Conservation (phyloP, 306 rosid species). For the Canavalia ensiformis region DNA sequence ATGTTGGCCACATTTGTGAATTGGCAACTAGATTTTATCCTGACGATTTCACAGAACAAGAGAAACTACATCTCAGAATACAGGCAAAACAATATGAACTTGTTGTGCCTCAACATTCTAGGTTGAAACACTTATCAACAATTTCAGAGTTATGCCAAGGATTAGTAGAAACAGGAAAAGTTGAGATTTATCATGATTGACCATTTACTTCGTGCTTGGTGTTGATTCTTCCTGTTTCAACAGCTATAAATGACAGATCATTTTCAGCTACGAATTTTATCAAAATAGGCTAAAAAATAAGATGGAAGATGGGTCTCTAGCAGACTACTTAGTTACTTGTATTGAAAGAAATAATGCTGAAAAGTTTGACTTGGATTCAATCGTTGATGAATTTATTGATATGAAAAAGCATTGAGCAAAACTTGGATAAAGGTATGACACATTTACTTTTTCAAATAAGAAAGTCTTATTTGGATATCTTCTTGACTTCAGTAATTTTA, state of each 20-base stretch:
- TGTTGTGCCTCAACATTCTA: background rate
- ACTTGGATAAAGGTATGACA: background rate
- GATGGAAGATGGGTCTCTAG: background rate
- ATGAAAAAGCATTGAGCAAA: background rate
- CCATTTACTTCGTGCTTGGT: constrained; percentile 8
- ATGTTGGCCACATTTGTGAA: background rate
- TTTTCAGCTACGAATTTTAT: background rate
- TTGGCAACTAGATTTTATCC: background rate
- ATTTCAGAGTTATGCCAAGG: background rate
- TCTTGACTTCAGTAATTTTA: background rate
- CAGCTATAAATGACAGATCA: background rate
- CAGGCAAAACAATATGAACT: background rate
- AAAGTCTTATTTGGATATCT: background rate
- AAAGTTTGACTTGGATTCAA: background rate
- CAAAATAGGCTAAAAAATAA: background rate
- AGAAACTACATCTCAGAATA: background rate
- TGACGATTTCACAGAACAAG: background rate
- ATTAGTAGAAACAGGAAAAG: background rate
- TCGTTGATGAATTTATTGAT: background rate
- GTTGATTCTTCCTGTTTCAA: background rate
- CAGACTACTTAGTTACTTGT: background rate
- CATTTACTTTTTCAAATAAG: background rate
- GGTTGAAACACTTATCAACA: background rate
- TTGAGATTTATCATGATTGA: background rate
- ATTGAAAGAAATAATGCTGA: background rate